These are phyloP conservation scores for Citrus unshiu DNA, from an alignment of 345 rosid species.

Conservation along the genomic window DNA sequence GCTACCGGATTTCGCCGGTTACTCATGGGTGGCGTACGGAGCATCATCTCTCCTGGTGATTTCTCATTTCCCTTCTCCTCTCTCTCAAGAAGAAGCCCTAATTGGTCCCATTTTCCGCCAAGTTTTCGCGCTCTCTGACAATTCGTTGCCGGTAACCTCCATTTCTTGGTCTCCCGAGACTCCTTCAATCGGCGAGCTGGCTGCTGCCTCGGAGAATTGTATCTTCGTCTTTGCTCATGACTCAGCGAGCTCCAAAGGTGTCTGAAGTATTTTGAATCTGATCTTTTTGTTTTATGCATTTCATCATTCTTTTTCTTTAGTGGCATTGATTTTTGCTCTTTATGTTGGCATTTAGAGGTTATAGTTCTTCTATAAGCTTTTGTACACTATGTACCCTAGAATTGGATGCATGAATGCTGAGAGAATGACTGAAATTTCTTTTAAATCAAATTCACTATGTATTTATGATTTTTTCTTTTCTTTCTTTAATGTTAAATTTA, in stretches of 20 bases:
- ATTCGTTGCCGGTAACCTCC: slow-evolving; percentile 45
- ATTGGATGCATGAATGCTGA: neutral
- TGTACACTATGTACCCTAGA: neutral
- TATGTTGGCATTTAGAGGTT: neutral
- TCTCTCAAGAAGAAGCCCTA: slow-evolving; percentile 48
- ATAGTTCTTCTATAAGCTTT: neutral
- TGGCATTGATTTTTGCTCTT: neutral
- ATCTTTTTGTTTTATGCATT: neutral
- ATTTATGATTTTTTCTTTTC: neutral
- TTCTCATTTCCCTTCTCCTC: slow-evolving; percentile 88
- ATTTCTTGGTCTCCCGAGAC: slow-evolving; percentile 77
- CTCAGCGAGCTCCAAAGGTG: slow-evolving; percentile 47
- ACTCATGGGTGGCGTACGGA: slow-evolving; percentile 94
- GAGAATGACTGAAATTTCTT: neutral
- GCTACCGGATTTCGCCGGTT: slow-evolving; percentile 77
- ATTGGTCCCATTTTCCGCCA: slow-evolving; percentile 75
- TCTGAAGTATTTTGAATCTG: neutral
- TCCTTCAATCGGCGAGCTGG: slow-evolving; percentile 78
- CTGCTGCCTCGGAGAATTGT: slow-evolving; percentile 61
- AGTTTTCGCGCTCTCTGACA: slow-evolving; percentile 60
- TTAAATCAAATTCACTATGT: neutral
- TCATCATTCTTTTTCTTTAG: neutral
- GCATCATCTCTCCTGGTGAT: slow-evolving; percentile 85
- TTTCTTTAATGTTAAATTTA: slow-evolving; percentile 32
- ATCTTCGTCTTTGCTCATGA: slow-evolving; percentile 50